A percentile compares a stretch with the other conserved stretches of the same genome.
These are phyloP conservation scores for Cordyceps tenuipes DNA, from an alignment of 2,329 filamentous ascomycete genomes.

Conservation along the genomic window DNA sequence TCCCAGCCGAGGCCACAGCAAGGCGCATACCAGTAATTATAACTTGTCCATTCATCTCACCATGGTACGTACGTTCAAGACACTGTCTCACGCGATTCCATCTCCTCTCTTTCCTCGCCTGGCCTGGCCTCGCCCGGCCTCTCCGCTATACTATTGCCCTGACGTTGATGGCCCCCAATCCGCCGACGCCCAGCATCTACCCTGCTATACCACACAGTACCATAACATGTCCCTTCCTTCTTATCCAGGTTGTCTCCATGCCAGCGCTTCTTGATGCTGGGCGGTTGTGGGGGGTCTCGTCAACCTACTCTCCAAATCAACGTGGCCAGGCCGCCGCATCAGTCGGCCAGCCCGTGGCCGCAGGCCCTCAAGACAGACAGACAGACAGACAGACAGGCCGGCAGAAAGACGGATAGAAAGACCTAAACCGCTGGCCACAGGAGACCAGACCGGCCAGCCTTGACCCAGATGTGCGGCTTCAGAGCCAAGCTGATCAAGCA, in stretches of 20 bases:
- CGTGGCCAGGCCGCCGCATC: too few relatives aligned
- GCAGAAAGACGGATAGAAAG: background rate
- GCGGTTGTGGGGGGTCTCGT: background rate
- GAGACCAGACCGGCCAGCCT: background rate
- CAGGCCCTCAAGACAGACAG: too few relatives aligned
- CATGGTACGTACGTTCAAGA: conserved; percentile 1
- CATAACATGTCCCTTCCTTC: background rate
- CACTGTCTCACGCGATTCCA: background rate
- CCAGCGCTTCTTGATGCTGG: background rate
- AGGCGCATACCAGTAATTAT: background rate
- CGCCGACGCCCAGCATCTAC: background rate
- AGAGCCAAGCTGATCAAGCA: background rate
- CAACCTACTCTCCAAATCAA: too few relatives aligned
- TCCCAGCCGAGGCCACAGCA: background rate
- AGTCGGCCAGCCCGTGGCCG: too few relatives aligned
- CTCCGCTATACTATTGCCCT: background rate
- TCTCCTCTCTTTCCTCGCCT: background rate
- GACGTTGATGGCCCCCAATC: background rate
- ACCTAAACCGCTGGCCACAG: background rate
- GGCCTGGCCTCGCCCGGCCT: background rate
- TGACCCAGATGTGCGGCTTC: background rate
- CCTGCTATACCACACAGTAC: too few relatives aligned
- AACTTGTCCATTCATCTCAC: conserved; percentile 2
- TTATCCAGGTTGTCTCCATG: background rate
- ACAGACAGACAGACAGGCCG: too few relatives aligned